Percentiles rank a stretch among this genome's conserved stretches.
Conservation (phyloP, 345 rosid genomes). For the Sisymbrium irio region DNA sequence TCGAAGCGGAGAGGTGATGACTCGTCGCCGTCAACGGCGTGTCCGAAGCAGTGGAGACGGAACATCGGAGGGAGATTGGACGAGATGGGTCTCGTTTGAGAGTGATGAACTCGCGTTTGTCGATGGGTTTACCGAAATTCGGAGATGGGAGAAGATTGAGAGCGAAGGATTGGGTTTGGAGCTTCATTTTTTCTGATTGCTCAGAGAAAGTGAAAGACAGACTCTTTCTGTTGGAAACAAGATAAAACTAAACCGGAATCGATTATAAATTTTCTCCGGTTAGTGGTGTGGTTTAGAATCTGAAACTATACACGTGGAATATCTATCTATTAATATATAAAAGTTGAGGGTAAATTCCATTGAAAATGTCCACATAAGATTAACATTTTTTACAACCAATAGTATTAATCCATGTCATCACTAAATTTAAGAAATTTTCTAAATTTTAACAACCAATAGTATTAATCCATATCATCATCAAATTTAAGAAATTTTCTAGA, state of each 20-base stretch:
- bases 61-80: conserved; percentile 48
- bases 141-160: conserved; percentile 40
- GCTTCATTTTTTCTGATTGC: conserved; percentile 47
- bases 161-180: conserved; percentile 54
- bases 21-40: conserved; percentile 29
- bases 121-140: conserved; percentile 31
- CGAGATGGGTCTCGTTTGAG: conserved; percentile 39
- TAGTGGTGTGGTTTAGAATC: background rate
- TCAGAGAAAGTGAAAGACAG: background rate
- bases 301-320: background rate
- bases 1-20: conserved; percentile 27
- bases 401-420: too few relatives aligned
- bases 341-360: too few relatives aligned
- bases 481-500: too few relatives aligned
- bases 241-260: conserved; percentile 28
- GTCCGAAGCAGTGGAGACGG: conserved; percentile 49
- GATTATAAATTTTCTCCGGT: background rate
- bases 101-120: conserved; percentile 34
- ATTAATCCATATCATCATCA: too few relatives aligned
- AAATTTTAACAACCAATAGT: too few relatives aligned
- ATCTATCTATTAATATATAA: too few relatives aligned
- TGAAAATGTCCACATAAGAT: too few relatives aligned
- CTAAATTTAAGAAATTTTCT: too few relatives aligned
- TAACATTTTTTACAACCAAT: too few relatives aligned
- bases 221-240: background rate